phyloP scores from a whole-genome alignment of 192 early-diverging fungal genomes.

The Linnemannia zychae region DNA sequence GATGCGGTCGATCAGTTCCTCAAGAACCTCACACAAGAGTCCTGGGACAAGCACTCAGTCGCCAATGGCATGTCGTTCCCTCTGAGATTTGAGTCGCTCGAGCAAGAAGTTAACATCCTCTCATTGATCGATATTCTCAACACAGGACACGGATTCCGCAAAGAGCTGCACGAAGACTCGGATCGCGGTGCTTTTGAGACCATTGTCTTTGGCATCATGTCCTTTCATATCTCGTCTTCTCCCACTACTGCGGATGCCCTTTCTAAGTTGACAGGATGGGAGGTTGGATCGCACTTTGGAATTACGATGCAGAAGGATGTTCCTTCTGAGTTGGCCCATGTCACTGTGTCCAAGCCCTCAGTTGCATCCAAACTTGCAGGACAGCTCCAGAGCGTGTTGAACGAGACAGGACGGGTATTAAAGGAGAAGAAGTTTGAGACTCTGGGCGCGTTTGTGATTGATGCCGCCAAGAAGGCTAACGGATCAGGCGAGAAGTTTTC shows the following conservation, averaged over 20 bases:
- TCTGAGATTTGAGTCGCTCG: constrained; percentile 78
- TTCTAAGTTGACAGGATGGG: constrained; percentile 69
- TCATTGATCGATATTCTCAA: constrained; percentile 81
- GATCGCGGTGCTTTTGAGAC: constrained; percentile 82
- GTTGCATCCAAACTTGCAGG: constrained; percentile 72
- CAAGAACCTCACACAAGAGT: constrained; percentile 42
- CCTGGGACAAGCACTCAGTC: constrained; percentile 58
- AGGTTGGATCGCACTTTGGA: constrained; percentile 77
- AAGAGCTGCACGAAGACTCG: constrained; percentile 71
- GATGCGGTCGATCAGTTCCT: constrained; percentile 38
- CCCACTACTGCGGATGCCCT: constrained; percentile 69
- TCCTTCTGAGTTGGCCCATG: constrained; percentile 62
- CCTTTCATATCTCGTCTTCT: constrained; percentile 81
- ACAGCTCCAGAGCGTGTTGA: constrained; percentile 72
- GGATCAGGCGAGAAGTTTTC: constrained; percentile 48
- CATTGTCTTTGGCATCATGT: constrained; percentile 86
- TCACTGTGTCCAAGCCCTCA: constrained; percentile 79
- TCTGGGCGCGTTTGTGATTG: constrained; percentile 79
- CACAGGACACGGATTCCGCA: constrained; percentile 82
- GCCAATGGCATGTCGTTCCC: constrained; percentile 75
- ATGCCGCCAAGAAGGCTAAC: constrained; percentile 63
- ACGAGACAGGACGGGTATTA: constrained; percentile 79
- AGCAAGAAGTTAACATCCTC: constrained; percentile 85
- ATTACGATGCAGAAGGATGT: constrained; percentile 80
- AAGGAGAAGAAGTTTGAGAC: constrained; percentile 70